A percentile compares a stretch with the other conserved stretches of the same genome.
Conservation (phyloP, 2,329 filamentous ascomycete genomes). For the Alternaria infectoria region DNA sequence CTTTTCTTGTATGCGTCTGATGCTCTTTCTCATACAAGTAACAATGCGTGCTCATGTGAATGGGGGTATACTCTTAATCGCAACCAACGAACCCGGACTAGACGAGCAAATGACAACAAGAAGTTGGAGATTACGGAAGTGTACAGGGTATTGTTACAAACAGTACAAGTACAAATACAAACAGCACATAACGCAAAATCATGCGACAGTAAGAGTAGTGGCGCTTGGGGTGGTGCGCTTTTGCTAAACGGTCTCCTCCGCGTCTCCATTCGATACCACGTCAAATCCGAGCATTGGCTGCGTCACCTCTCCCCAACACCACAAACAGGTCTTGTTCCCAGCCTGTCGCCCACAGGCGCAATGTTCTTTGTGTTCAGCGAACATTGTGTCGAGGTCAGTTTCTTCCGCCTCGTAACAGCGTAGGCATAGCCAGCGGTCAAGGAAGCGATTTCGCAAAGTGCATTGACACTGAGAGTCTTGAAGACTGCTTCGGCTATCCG, state of each 20-base stretch:
- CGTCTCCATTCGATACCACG: background rate
- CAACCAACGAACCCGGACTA: background rate
- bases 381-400: background rate
- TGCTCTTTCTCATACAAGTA: background rate
- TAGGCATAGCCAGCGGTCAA: conserved; percentile 33
- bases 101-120: background rate
- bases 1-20: no score
- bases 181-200: background rate
- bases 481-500: background rate
- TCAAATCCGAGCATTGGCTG: background rate
- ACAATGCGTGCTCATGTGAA: background rate
- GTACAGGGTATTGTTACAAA: background rate
- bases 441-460: conserved; percentile 23
- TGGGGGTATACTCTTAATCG: background rate
- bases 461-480: conserved; percentile 18
- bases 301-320: conserved; percentile 22
- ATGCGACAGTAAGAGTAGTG: background rate
- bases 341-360: conserved; percentile 16
- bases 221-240: background rate
- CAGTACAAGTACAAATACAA: background rate
- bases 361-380: background rate
- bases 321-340: conserved; percentile 17
- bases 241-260: background rate
- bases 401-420: conserved; percentile 26
- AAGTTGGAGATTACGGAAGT: background rate